Base-by-base conservation (phyloP, 495 filamentous ascomycete genomes). In the Massariosphaeria phaeospora region DNA sequence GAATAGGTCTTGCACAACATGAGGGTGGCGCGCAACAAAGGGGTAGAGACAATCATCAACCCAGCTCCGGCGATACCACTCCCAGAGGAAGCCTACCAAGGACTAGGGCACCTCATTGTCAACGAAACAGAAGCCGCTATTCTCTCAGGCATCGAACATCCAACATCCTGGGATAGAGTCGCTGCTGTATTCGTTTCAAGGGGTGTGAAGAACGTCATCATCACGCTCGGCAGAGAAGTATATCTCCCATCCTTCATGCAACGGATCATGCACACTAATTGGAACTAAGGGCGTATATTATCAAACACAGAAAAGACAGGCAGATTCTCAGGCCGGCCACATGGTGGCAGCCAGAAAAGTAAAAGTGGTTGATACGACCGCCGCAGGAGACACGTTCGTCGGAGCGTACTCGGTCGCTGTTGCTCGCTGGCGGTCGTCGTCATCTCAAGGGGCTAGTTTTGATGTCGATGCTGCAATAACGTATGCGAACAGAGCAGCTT, bases 341-440 rank as follows among this genome's bases (percentile, higher is more conserved):
- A 67, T 72, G 31, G 61, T 77, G 48, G 9, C 76, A 75, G 59
- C 81, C 76, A 65, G 80, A 77, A 55, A 73, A 64, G 61, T 79
- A 0, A 80, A 76, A 48, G 91, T 96, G 18, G 77, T 95, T 5
- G 93, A 98, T 72, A 97, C 91, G 5, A 98, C 93, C 3, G 91
- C 84, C 0, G 93, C 91, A 13, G 93, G 93, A 0, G 93, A 98
- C 69, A 95, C 91, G 3, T 98, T 95, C 70, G 88, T 94, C 2
- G 93, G 93, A 2, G 81, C 76, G 33, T 96, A 95, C 72, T 87
- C 91, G 3, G 80, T 91, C 17, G 76, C 78, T 43, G 75, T 84
- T 21, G 67, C 65, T n/a, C 72, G 71, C 25, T 67, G 66, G 18
- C 72, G 75, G 17, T 57, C 54, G 3, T 51, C 26, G 12, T n/a